phyloP scores from a whole-genome alignment of 495 filamentous ascomycete genomes.

The Lasiosphaeria ovina region DNA sequence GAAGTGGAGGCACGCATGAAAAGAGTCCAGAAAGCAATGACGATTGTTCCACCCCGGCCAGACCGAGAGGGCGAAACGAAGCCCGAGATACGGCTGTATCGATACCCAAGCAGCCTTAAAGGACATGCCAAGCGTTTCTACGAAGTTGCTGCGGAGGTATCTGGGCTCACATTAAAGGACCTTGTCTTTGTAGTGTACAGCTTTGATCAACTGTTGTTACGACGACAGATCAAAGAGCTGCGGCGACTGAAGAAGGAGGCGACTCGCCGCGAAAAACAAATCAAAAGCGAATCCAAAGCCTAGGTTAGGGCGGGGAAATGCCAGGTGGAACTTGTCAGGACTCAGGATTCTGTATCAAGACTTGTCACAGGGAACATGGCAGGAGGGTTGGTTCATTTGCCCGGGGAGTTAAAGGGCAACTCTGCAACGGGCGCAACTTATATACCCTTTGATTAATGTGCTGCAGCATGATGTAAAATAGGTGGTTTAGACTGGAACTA shows the following conservation, averaged over 20 bases:
- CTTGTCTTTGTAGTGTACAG: conserved; percentile 25
- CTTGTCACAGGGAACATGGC: too few relatives aligned
- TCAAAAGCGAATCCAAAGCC: too few relatives aligned
- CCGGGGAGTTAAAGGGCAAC: too few relatives aligned
- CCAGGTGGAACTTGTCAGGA: too few relatives aligned
- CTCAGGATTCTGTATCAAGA: too few relatives aligned
- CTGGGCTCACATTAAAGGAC: conserved; percentile 23
- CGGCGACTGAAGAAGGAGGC: conserved; percentile 4
- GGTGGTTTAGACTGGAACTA: too few relatives aligned
- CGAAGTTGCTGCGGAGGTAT: conserved; percentile 23
- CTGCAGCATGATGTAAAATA: too few relatives aligned
- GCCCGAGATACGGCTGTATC: conserved; percentile 7
- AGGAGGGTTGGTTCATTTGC: too few relatives aligned
- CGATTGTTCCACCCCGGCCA: conserved; percentile 11
- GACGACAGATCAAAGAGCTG: conserved; percentile 22
- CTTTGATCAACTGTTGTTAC: conserved; percentile 22
- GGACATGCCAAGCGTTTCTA: conserved; percentile 26
- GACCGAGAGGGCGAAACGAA: not conserved
- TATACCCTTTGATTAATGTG: too few relatives aligned
- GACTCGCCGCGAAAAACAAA: not conserved
- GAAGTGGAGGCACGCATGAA: conserved; percentile 29
- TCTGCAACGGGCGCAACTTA: too few relatives aligned
- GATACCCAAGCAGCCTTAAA: conserved; percentile 17
- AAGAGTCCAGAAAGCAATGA: conserved; percentile 21
- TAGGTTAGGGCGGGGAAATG: too few relatives aligned